Evolutionary conservation across 2,329 filamentous ascomycete species (phyloP), one percentile per base, ranked within the genome.

Genomic region (Pyrenochaeta sp.): DNA sequence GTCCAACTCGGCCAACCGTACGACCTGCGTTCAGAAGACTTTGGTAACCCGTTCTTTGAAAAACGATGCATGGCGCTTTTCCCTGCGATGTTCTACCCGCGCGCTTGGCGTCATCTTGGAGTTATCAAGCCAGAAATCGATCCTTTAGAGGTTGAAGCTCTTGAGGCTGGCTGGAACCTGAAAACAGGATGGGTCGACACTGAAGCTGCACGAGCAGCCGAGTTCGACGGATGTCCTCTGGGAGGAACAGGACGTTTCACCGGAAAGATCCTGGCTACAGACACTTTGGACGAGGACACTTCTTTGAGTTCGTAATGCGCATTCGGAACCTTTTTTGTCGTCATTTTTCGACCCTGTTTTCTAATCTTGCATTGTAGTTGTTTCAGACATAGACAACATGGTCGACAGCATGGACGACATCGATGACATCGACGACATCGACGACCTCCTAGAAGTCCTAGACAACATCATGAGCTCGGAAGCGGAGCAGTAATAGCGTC

Each of bases 221-320:
- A 72, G 48, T 76, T 72, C 45, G 74, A 78, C 56, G 74, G 72
- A 0, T 52, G 57, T 10, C 38, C 68, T 19, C 53, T 63, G 7
- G 74, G 75, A 22, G 75, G 74, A 3, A 73, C 68, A 5, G 74
- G 74, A 2, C 57, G 74, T 19, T 72, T 77, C 37, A 67, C 65
- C 1, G 71, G 69, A 17, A 41, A 41, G 13, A 51, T 69, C 42
- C 46, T 48, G 13, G 41, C 44, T 13, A 50, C 48, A 6, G 62
- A 67, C 35, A 55, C 48, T 23, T 39, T 65, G 29, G 18, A 18
- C 5, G 37, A 48, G 7, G 46, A 35, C 26, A 41, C 29, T 29
- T 50, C 51, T 54, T 32, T 44, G 32, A 53, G 42, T 57, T 53
- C 58, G 49, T 55, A 31, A 44, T 38, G 23, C 40, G 14, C 34